Conservation (phyloP, 768 basidiomycete species). For the Calocybe cyanea region DNA sequence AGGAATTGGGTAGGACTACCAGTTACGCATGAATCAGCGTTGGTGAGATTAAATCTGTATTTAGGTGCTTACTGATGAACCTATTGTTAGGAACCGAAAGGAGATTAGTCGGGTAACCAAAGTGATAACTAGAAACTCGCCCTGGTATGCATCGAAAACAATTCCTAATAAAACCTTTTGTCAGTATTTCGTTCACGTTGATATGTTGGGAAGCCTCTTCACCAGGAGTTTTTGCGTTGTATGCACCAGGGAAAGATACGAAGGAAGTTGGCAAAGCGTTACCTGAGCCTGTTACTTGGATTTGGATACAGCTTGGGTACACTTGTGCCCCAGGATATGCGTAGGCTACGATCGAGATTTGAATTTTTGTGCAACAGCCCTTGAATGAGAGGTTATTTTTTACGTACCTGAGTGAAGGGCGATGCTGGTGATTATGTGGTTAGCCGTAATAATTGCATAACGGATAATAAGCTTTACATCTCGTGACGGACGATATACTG, state of each 20-base stretch:
- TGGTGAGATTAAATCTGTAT: no score
- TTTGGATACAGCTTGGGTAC: slow-evolving; percentile 44
- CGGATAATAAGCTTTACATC: slow-evolving; percentile 22
- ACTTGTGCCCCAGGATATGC: slow-evolving; percentile 40
- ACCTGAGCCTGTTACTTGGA: slow-evolving; percentile 43
- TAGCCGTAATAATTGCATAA: background rate
- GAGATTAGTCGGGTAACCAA: no score
- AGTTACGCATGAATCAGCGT: no score
- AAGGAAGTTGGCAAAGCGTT: slow-evolving; percentile 39
- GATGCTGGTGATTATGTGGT: slow-evolving; percentile 25
- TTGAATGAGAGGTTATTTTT: background rate
- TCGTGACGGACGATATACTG: slow-evolving; percentile 50
- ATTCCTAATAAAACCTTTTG: no score
- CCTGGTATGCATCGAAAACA: no score
- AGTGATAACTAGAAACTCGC: no score
- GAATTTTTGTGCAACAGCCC: background rate
- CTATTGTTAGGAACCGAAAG: no score
- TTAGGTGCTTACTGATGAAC: no score
- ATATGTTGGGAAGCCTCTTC: no score
- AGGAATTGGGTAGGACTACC: slow-evolving; percentile 35
- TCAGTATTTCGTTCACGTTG: no score
- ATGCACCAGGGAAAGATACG: slow-evolving; percentile 48
- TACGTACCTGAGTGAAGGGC: slow-evolving; percentile 32
- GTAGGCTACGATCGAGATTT: slow-evolving; percentile 22
- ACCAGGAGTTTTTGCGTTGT: slow-evolving; percentile 30